Evolutionary conservation across 306 rosid species (phyloP).

Genomic region (Rosa persica): DNA sequence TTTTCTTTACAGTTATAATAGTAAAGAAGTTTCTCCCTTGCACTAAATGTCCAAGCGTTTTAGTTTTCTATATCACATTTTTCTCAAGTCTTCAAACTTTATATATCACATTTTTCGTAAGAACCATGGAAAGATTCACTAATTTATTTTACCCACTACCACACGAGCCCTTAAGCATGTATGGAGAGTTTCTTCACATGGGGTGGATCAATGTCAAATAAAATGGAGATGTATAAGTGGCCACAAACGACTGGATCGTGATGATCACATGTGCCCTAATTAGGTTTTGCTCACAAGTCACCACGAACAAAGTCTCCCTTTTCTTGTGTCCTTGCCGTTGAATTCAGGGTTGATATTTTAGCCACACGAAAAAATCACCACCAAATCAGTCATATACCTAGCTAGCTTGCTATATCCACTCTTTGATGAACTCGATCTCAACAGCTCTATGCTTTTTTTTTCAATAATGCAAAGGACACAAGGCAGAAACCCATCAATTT

Average conservation of each 20-base stretch:
- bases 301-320: background rate
- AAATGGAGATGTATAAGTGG: background rate
- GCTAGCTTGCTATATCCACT: background rate
- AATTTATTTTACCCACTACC: background rate
- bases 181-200: background rate
- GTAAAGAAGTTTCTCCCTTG: no score
- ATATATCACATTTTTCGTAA: no score
- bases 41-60: no score
- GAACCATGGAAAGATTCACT: background rate
- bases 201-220: background rate
- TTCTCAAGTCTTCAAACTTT: no score
- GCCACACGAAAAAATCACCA: constrained; percentile 28
- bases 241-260: background rate
- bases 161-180: background rate
- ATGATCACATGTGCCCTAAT: constrained; percentile 33
- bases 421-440: background rate
- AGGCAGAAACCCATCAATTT: background rate
- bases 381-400: background rate
- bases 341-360: constrained; percentile 36
- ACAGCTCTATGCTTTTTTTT: background rate
- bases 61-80: no score
- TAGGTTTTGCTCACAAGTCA: constrained; percentile 30
- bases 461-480: background rate
- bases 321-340: constrained; percentile 33
- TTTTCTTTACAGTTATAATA: no score